Evolutionary conservation across 495 filamentous ascomycete genomes (phyloP).

Genomic region (Cryomyces minteri): DNA sequence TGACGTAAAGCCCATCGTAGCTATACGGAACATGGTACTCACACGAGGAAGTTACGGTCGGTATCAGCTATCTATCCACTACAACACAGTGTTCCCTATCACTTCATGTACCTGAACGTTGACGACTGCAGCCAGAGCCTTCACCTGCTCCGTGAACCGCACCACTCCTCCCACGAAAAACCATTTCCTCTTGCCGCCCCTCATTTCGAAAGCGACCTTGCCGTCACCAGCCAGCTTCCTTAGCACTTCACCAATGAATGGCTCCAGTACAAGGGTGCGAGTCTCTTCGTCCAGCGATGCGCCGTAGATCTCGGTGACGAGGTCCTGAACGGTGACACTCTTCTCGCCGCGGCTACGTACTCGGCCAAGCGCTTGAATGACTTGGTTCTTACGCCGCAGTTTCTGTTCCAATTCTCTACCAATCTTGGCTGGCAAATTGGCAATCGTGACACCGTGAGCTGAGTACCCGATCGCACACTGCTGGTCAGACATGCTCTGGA

Average conservation of each 20-base stretch:
- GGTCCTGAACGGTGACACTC: slow-evolving; percentile 19
- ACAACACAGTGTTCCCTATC: too few relatives aligned
- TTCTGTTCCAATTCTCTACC: slow-evolving; percentile 20
- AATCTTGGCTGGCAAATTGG: slow-evolving; percentile 19
- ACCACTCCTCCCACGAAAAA: too few relatives aligned
- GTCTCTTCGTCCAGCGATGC: slow-evolving; percentile 14
- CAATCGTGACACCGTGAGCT: slow-evolving; percentile 23
- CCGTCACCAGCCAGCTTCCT: slow-evolving; percentile 30
- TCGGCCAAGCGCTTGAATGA: slow-evolving; percentile 14
- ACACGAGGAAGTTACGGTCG: too few relatives aligned
- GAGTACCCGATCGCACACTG: slow-evolving; percentile 22
- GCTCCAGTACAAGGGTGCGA: slow-evolving; percentile 20
- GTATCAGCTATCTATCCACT: too few relatives aligned
- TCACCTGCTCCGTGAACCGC: too few relatives aligned
- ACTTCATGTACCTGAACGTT: too few relatives aligned
- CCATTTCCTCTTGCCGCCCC: slow-evolving; percentile 25
- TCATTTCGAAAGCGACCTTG: slow-evolving; percentile 27
- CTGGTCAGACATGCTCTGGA: slow-evolving; percentile 17
- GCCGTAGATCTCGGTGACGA: slow-evolving; percentile 24
- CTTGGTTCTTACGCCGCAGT: slow-evolving; percentile 19
- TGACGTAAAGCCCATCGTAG: too few relatives aligned
- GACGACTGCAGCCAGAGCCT: too few relatives aligned
- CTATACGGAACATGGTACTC: too few relatives aligned
- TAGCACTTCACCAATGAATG: slow-evolving; percentile 29
- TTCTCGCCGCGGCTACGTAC: slow-evolving; percentile 1